These are phyloP conservation scores for Syzygium aromaticum DNA, from an alignment of 345 rosid species.

Conservation along the genomic window DNA sequence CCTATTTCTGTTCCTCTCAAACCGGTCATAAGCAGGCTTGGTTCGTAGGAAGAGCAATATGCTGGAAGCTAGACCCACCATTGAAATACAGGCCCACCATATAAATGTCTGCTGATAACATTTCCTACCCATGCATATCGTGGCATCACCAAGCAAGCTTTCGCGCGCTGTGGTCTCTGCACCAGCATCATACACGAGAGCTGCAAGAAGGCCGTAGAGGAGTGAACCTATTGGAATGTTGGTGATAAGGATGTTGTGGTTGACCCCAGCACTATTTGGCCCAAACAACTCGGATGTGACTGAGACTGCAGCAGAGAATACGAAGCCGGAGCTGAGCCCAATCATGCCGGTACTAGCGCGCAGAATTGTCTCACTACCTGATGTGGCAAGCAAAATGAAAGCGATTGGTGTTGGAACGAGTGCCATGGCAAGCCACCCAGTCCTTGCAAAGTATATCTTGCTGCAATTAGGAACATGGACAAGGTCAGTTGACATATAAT, in stretches of 20 bases:
- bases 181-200: constrained; percentile 52
- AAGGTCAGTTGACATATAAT: neutral
- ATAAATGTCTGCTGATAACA: constrained; percentile 43
- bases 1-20: constrained; percentile 19
- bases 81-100: constrained; percentile 43
- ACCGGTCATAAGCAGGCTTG: constrained; percentile 33
- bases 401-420: constrained; percentile 63
- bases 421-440: constrained; percentile 71
- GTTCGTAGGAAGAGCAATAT: constrained; percentile 42
- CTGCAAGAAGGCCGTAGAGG: constrained; percentile 69
- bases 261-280: constrained; percentile 61
- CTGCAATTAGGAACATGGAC: constrained; percentile 32
- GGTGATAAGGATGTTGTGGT: constrained; percentile 86
- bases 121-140: constrained; percentile 51
- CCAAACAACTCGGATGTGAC: constrained; percentile 86
- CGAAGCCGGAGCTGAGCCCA: constrained; percentile 72
- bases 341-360: constrained; percentile 39
- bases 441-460: constrained; percentile 64
- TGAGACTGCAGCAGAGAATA: constrained; percentile 72
- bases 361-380: constrained; percentile 34
- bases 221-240: constrained; percentile 88
- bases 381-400: constrained; percentile 43
- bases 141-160: constrained; percentile 13
- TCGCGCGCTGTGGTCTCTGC: constrained; percentile 15
- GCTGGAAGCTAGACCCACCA: constrained; percentile 35